These are phyloP conservation scores for Pyrenophora graminea DNA, from an alignment of 2,329 filamentous ascomycete species.

Conservation along the genomic window DNA sequence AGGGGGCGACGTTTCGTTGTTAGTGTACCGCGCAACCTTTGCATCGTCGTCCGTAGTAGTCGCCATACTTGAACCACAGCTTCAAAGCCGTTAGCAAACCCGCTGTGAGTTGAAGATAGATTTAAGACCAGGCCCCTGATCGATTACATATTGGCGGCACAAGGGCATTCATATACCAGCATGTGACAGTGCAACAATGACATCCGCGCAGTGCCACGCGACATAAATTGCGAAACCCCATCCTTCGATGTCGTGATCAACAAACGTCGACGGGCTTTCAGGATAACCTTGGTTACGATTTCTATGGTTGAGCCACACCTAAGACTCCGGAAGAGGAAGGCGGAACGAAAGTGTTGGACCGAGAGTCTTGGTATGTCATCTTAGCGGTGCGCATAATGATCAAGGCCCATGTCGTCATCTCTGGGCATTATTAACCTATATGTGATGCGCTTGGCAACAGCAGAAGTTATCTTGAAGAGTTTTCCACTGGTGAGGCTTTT, in stretches of 20 bases:
- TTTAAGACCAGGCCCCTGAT: background rate
- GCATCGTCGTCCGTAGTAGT: conserved; percentile 25
- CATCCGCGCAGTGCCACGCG: conserved; percentile 3
- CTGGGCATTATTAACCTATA: conserved; percentile 28
- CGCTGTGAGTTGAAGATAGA: background rate
- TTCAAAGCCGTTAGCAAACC: background rate
- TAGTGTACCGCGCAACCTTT: conserved; percentile 22
- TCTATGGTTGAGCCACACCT: conserved; percentile 17
- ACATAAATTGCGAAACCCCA: conserved; percentile 9
- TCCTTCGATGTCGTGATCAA: conserved; percentile 33
- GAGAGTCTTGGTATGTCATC: conserved; percentile 27
- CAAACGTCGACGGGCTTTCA: conserved; percentile 26
- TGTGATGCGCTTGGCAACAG: conserved; percentile 12
- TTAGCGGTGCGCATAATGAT: conserved; percentile 18
- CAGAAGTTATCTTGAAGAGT: no score
- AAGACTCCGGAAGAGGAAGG: conserved; percentile 33
- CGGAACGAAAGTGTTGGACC: conserved; percentile 21
- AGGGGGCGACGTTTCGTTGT: conserved; percentile 17
- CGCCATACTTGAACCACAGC: conserved; percentile 20
- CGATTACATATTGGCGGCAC: background rate
- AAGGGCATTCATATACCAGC: conserved; percentile 11
- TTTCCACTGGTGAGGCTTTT: no score
- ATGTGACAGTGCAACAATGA: conserved; percentile 19
- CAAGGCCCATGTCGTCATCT: conserved; percentile 32
- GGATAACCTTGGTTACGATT: conserved; percentile 33